Evolutionary conservation across 2,329 filamentous ascomycete species (phyloP).

Genomic region (Mollisia scopiformis): DNA sequence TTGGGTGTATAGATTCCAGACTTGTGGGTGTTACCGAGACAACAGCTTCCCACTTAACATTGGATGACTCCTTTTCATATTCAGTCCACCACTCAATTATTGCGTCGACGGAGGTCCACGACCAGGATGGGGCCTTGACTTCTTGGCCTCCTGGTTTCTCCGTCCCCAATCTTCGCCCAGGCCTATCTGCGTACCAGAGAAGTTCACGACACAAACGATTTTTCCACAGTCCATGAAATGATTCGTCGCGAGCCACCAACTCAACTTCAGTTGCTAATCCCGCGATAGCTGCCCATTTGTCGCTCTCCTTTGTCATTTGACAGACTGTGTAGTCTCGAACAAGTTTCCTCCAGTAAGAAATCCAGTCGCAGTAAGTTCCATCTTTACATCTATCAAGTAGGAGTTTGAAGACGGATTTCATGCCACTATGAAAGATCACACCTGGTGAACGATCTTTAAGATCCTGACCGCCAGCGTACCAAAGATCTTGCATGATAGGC

Average conservation of each 20-base stretch:
- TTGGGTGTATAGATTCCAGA: neutral
- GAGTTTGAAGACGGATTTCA: neutral
- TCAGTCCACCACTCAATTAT: neutral
- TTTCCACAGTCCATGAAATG: neutral
- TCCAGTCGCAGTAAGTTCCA: neutral
- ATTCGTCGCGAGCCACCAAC: neutral
- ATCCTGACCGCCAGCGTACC: neutral
- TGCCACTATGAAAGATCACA: neutral
- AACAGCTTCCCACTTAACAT: neutral
- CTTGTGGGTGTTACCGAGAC: neutral
- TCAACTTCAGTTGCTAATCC: neutral
- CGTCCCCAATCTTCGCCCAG: neutral
- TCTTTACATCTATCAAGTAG: neutral
- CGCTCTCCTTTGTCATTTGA: neutral
- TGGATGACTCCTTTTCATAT: neutral
- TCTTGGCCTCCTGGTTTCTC: neutral
- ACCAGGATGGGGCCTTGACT: neutral
- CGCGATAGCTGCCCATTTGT: neutral
- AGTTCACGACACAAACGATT: neutral
- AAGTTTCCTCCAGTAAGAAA: neutral
- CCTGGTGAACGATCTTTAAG: neutral
- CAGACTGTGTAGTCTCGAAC: neutral
- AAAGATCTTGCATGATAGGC: neutral
- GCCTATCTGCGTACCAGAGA: neutral
- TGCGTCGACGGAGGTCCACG: neutral